phyloP scores from a whole-genome alignment of 768 basidiomycete species.

The Kockovaella imperatae region DNA sequence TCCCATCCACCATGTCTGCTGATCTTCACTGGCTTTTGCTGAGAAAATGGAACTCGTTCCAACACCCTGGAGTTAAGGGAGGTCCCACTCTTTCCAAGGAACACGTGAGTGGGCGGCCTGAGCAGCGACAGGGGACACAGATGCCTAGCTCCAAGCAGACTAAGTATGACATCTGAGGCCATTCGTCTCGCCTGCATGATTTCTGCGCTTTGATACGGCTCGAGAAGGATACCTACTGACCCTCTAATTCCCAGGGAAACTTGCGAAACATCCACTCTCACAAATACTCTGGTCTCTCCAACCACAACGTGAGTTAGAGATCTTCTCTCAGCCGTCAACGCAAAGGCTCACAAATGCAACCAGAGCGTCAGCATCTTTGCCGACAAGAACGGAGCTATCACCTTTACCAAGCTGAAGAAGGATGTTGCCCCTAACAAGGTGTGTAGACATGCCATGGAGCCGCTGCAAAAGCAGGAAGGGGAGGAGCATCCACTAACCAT shows the following conservation, averaged over 20 bases:
- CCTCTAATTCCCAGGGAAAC: conserved; percentile 51
- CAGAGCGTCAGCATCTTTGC: conserved; percentile 28
- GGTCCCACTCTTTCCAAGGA: conserved; percentile 78
- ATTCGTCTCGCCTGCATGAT: no score
- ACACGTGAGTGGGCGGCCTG: conserved; percentile 48
- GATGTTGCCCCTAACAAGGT: conserved; percentile 40
- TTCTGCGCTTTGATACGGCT: neutral
- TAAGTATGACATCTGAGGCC: no score
- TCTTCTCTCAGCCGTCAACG: neutral
- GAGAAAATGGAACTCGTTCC: conserved; percentile 75
- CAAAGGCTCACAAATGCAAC: no score
- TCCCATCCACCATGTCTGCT: conserved; percentile 56
- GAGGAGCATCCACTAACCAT: neutral
- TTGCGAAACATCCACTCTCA: conserved; percentile 79
- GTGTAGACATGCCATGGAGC: conserved; percentile 1
- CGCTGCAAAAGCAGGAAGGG: neutral
- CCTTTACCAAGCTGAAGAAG: conserved; percentile 41
- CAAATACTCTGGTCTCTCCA: conserved; percentile 85
- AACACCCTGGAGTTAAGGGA: conserved; percentile 68
- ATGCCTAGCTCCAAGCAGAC: no score
- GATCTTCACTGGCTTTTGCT: conserved; percentile 87
- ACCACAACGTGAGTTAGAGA: conserved; percentile 54
- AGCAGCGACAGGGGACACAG: neutral
- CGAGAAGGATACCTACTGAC: neutral
- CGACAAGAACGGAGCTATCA: conserved; percentile 28